Evolutionary conservation across 2,329 filamentous ascomycete genomes (phyloP).

Genomic region (Sodiomyces alkalinus): DNA sequence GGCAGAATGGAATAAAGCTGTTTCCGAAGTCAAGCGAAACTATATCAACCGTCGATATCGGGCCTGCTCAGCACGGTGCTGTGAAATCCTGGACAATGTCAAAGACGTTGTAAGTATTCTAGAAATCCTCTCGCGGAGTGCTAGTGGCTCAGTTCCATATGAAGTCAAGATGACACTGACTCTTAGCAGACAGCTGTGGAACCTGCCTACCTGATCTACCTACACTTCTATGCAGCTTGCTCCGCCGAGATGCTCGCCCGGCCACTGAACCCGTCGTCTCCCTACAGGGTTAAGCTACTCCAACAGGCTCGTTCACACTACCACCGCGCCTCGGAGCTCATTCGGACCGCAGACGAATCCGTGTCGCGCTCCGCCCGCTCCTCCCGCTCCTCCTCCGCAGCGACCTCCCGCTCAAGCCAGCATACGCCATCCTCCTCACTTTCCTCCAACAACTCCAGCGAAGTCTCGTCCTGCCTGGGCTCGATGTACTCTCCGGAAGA

Average conservation of each 20-base stretch:
- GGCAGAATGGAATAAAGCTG: constrained; percentile 33
- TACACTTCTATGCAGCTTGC: constrained; percentile 47
- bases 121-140: too few relatives aligned
- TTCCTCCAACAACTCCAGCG: constrained; percentile 21
- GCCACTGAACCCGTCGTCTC: constrained; percentile 27
- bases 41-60: constrained; percentile 35
- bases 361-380: constrained; percentile 23
- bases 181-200: constrained; percentile 23
- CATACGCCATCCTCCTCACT: constrained; percentile 32
- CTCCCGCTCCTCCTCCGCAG: constrained; percentile 5
- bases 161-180: background rate
- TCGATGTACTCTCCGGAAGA: constrained; percentile 25
- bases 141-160: too few relatives aligned
- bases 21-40: constrained; percentile 38
- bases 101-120: constrained; percentile 24
- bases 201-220: constrained; percentile 39
- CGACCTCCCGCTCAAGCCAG: constrained; percentile 20
- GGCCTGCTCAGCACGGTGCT: constrained; percentile 35
- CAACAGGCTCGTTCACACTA: constrained; percentile 38
- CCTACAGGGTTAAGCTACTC: constrained; percentile 31
- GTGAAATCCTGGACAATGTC: constrained; percentile 33
- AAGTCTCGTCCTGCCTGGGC: constrained; percentile 29
- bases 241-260: constrained; percentile 41
- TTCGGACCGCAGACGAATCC: constrained; percentile 29
- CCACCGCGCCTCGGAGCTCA: constrained; percentile 28